Percentiles rank a stretch among this genome's conserved stretches.
Evolutionary conservation across 345 rosid species (phyloP).

Genomic region (Pistacia atlantica): DNA sequence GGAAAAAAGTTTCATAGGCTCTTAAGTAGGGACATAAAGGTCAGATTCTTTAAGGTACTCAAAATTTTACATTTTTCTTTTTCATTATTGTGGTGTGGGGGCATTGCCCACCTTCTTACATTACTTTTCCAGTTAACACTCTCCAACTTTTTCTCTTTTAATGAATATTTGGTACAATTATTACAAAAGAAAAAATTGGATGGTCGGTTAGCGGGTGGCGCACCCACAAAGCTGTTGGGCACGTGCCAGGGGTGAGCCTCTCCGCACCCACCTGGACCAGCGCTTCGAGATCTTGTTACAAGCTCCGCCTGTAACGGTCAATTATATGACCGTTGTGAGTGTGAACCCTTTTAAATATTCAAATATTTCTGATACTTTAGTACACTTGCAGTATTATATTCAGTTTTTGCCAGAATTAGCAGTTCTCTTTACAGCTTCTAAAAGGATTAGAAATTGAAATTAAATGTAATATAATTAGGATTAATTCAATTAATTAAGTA

Average conservation of each 20-base stretch:
- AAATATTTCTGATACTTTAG: background rate
- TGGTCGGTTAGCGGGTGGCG: conserved; percentile 21
- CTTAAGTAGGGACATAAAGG: background rate
- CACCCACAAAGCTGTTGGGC: conserved; percentile 21
- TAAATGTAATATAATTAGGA: too few species aligned
- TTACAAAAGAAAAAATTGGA: background rate
- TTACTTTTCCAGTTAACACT: background rate
- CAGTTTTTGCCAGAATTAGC: background rate
- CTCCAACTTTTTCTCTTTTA: background rate
- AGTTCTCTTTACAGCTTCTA: background rate
- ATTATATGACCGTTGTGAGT: conserved; percentile 41
- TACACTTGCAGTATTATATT: background rate
- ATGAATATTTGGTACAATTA: background rate
- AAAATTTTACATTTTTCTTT: too few species aligned
- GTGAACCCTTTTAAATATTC: conserved; percentile 21
- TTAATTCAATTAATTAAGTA: too few species aligned
- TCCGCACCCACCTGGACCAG: conserved; percentile 24
- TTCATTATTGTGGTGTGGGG: background rate
- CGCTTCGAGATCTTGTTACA: conserved; percentile 17
- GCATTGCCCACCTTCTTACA: background rate
- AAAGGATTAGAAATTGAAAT: background rate
- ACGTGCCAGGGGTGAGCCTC: conserved; percentile 12
- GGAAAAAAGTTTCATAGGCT: background rate
- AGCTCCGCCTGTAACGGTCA: conserved; percentile 41
- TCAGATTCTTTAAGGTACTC: background rate